Evolutionary conservation across 1,284 basidiomycete genomes (phyloP).

Genomic region (Cutaneotrichosporon sp.): DNA sequence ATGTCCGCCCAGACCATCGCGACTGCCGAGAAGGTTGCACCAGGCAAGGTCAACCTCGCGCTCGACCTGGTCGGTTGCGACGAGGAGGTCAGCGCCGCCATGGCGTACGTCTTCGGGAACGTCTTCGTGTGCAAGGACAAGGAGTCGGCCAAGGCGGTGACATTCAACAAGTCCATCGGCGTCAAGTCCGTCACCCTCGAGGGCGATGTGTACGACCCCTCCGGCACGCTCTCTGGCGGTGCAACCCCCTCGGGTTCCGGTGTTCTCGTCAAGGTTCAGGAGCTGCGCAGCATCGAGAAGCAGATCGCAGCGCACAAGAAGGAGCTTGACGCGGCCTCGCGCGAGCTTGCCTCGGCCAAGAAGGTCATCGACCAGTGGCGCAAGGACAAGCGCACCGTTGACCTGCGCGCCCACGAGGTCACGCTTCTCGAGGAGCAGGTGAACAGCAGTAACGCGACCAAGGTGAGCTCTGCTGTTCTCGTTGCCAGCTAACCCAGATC

Average conservation of each 20-base stretch:
- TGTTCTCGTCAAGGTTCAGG: constrained; percentile 81
- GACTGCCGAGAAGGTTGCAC: constrained; percentile 73
- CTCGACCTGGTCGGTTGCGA: constrained; percentile 84
- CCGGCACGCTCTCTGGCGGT: constrained; percentile 90
- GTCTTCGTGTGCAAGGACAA: constrained; percentile 91
- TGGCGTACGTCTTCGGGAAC: constrained; percentile 92
- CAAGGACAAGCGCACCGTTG: constrained; percentile 68
- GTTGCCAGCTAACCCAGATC: no score
- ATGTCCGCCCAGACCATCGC: constrained; percentile 73
- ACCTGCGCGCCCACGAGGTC: constrained; percentile 88
- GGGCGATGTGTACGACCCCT: constrained; percentile 96
- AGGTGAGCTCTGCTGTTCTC: no score
- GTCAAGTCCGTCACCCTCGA: constrained; percentile 88
- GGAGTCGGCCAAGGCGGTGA: constrained; percentile 82
- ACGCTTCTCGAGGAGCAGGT: constrained; percentile 81
- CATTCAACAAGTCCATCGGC: constrained; percentile 73
- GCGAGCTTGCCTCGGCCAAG: constrained; percentile 61
- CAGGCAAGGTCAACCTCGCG: constrained; percentile 80
- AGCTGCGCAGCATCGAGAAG: constrained; percentile 66
- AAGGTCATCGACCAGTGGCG: constrained; percentile 70
- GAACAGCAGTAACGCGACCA: constrained; percentile 81
- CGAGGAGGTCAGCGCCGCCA: constrained; percentile 82
- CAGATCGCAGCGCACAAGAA: constrained; percentile 62
- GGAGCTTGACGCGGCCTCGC: constrained; percentile 62
- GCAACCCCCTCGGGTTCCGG: constrained; percentile 76